Conservation (phyloP, 345 rosid species). For the Passiflora organensis region DNA sequence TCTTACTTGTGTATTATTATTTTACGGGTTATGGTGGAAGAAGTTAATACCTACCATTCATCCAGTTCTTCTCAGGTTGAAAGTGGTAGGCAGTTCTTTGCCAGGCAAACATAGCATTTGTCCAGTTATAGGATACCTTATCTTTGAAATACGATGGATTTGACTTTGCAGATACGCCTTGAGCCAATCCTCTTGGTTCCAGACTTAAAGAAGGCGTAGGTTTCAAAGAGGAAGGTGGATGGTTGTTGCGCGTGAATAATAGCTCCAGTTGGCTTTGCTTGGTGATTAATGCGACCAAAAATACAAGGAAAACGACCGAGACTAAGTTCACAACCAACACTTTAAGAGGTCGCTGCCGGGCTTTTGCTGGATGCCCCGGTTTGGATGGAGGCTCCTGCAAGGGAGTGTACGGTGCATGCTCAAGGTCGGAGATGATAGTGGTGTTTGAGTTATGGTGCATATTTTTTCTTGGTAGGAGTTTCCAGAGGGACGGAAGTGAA, state of each 20-base stretch:
- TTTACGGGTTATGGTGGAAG: background rate
- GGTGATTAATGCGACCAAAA: slow-evolving; percentile 35
- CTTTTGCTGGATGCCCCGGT: slow-evolving; percentile 1
- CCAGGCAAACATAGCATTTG: slow-evolving; percentile 78
- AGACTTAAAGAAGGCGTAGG: slow-evolving; percentile 4
- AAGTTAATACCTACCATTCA: slow-evolving; percentile 67
- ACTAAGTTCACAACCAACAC: slow-evolving; percentile 18
- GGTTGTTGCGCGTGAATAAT: background rate
- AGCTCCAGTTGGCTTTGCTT: slow-evolving; percentile 31
- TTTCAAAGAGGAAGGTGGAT: slow-evolving; percentile 8
- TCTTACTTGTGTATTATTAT: too few relatives aligned
- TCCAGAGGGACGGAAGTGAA: background rate
- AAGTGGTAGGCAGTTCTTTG: slow-evolving; percentile 86
- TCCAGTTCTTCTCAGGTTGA: slow-evolving; percentile 86
- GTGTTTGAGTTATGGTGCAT: slow-evolving; percentile 16
- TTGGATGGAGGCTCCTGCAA: slow-evolving; percentile 33
- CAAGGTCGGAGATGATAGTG: background rate
- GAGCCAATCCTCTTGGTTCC: slow-evolving; percentile 41
- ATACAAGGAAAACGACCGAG: slow-evolving; percentile 36
- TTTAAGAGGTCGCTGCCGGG: slow-evolving; percentile 34
- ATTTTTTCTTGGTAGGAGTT: slow-evolving; percentile 7
- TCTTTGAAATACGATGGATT: slow-evolving; percentile 25
- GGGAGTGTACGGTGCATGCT: slow-evolving; percentile 25
- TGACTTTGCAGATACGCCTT: slow-evolving; percentile 72
- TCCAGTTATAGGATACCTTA: slow-evolving; percentile 52